These are phyloP conservation scores for Colletotrichum orchidophilum DNA, from an alignment of 2,329 filamentous ascomycete genomes.

Conservation along the genomic window DNA sequence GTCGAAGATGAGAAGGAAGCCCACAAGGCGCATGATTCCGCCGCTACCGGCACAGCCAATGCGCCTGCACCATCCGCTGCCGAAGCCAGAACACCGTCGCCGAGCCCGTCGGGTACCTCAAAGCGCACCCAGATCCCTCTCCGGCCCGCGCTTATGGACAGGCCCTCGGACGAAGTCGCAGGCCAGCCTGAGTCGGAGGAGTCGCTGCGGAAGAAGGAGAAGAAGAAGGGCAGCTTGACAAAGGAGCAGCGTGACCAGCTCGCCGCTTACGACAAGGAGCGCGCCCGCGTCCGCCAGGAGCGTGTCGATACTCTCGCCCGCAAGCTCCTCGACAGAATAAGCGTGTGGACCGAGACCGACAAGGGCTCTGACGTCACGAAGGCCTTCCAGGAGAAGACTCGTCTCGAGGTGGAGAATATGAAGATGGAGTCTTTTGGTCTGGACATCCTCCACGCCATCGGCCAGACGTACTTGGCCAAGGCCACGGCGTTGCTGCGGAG, in stretches of 20 bases:
- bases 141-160: slow-evolving; percentile 88
- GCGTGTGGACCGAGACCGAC: slow-evolving; percentile 97
- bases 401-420: slow-evolving; percentile 93
- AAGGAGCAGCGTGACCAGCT: slow-evolving; percentile 96
- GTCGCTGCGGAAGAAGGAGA: slow-evolving; percentile 62
- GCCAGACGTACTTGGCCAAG: slow-evolving; percentile 89
- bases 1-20: slow-evolving; percentile 49
- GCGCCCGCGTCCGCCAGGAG: slow-evolving; percentile 84
- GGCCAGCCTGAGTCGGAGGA: slow-evolving; percentile 74
- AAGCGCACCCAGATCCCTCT: slow-evolving; percentile 70
- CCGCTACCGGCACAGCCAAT: slow-evolving; percentile 30
- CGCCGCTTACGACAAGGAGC: slow-evolving; percentile 86
- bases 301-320: slow-evolving; percentile 84
- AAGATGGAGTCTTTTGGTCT: slow-evolving; percentile 99
- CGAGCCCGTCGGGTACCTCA: slow-evolving; percentile 48
- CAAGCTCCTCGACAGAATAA: slow-evolving; percentile 90
- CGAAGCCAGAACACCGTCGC: slow-evolving; percentile 48
- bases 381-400: slow-evolving; percentile 94
- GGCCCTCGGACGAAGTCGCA: slow-evolving; percentile 77
- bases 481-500: slow-evolving; percentile 88
- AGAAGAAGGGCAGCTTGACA: slow-evolving; percentile 86
- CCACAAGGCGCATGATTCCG: slow-evolving; percentile 28
- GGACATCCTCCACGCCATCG: slow-evolving; percentile 95
- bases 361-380: slow-evolving; percentile 84
- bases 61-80: slow-evolving; percentile 41